A percentile compares a stretch with the other conserved stretches of the same genome.
phyloP scores from a whole-genome alignment of 1,139 yeast genomes.

The Yamadazyma aaseri region DNA sequence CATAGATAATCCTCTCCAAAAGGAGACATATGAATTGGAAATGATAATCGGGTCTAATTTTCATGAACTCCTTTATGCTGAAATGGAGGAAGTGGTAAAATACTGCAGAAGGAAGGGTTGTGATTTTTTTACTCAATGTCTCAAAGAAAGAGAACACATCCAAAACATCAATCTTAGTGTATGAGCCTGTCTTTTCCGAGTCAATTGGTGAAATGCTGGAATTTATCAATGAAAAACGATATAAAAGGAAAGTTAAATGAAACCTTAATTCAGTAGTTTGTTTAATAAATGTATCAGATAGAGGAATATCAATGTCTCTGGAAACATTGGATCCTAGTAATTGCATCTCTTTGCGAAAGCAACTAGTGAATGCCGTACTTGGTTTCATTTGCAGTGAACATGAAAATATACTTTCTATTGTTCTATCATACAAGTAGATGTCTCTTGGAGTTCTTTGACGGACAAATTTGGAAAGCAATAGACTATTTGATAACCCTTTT shows the following conservation, averaged over 20 bases:
- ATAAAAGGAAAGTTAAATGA: slow-evolving; percentile 21
- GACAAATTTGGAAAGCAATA: neutral
- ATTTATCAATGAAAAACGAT: slow-evolving; percentile 21
- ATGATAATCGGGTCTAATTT: neutral
- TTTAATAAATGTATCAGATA: no score
- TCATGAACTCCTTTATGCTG: neutral
- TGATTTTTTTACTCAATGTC: slow-evolving; percentile 2
- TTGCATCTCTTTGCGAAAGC: slow-evolving; percentile 1
- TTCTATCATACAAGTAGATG: slow-evolving; percentile 32
- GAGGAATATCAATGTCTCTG: no score
- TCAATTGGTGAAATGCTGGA: slow-evolving; percentile 5
- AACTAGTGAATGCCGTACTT: neutral
- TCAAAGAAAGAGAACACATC: slow-evolving; percentile 3
- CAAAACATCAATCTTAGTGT: slow-evolving; percentile 1
- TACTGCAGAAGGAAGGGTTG: neutral
- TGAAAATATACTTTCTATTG: slow-evolving; percentile 27
- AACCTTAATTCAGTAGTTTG: slow-evolving; percentile 19
- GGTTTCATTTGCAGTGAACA: slow-evolving; percentile 20
- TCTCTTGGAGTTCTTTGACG: slow-evolving; percentile 9
- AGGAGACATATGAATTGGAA: slow-evolving; percentile 6
- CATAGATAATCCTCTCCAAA: neutral
- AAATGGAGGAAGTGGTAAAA: neutral
- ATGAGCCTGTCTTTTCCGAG: neutral
- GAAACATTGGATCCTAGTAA: no score
- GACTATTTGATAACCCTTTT: no score